Conservation (phyloP, 441 rosid species). For the Hura crepitans region DNA sequence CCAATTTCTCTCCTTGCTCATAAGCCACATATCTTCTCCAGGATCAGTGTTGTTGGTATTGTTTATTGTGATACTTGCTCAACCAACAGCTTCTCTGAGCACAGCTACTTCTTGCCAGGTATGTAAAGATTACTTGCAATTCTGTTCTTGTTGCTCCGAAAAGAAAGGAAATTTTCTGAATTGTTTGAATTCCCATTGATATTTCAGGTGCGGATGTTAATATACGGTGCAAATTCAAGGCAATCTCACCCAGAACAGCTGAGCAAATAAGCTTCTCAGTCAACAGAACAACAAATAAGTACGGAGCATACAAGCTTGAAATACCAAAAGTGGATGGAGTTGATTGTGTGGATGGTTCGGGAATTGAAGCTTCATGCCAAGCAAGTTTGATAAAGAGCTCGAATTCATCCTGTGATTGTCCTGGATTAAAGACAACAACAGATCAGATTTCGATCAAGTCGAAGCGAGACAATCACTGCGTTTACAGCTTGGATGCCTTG, state of each 20-base stretch:
- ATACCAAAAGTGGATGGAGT: constrained; percentile 65
- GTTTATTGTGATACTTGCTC: constrained; percentile 89
- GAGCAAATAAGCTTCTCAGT: constrained; percentile 62
- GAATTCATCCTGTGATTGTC: constrained; percentile 48
- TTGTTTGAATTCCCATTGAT: background rate
- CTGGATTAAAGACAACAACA: constrained; percentile 58
- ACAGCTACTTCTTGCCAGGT: constrained; percentile 94
- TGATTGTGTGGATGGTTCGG: constrained; percentile 53
- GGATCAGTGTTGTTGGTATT: constrained; percentile 66
- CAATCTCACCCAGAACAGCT: constrained; percentile 48
- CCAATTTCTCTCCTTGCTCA: constrained; percentile 30
- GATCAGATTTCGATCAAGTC: constrained; percentile 61
- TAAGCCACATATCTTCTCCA: constrained; percentile 32
- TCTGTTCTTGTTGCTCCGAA: no score
- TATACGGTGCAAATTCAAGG: constrained; percentile 62
- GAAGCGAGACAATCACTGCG: constrained; percentile 57
- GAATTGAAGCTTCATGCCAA: constrained; percentile 49
- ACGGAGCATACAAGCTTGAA: constrained; percentile 64
- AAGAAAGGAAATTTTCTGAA: background rate
- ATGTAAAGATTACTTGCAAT: background rate
- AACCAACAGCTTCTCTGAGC: constrained; percentile 70
- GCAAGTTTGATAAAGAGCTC: constrained; percentile 60
- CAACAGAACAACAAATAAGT: constrained; percentile 70
- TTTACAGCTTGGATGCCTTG: constrained; percentile 62
- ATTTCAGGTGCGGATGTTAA: constrained; percentile 69